Percentiles rank a stretch among this genome's conserved stretches.
Conservation (phyloP, 2,329 filamentous ascomycete species). For the Pyricularia pennisetigena region DNA sequence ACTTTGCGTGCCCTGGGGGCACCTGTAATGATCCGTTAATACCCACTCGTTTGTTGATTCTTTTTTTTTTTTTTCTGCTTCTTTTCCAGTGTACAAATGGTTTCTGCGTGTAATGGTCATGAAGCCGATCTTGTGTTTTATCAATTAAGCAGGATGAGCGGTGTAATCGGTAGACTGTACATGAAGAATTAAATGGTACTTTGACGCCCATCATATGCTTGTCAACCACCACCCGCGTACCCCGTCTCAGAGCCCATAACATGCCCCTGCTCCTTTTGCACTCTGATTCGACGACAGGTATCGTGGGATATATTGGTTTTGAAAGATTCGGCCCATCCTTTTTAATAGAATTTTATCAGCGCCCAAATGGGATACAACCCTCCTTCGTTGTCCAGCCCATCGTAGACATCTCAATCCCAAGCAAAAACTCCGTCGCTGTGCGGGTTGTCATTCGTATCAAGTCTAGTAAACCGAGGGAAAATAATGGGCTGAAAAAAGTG, state of each 20-base stretch:
- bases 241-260: too few species aligned
- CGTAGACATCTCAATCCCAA: not conserved
- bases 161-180: not conserved
- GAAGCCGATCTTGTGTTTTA: not conserved
- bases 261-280: too few species aligned
- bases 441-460: constrained; percentile 1
- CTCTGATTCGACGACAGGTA: too few species aligned
- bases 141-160: not conserved
- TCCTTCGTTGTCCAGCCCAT: not conserved
- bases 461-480: not conserved
- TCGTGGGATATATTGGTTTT: too few species aligned
- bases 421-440: constrained; percentile 11
- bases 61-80: not conserved
- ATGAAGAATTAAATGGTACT: not conserved
- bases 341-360: not conserved
- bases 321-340: too few species aligned
- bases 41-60: not conserved
- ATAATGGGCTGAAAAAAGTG: constrained; percentile 2
- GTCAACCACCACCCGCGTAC: too few species aligned
- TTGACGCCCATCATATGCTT: too few species aligned
- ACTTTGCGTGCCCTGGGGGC: not conserved
- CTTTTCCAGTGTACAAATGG: not conserved
- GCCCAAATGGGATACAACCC: not conserved
- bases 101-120: not conserved
- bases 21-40: not conserved